phyloP scores from a whole-genome alignment of 345 rosid species.

The Linum tenue region DNA sequence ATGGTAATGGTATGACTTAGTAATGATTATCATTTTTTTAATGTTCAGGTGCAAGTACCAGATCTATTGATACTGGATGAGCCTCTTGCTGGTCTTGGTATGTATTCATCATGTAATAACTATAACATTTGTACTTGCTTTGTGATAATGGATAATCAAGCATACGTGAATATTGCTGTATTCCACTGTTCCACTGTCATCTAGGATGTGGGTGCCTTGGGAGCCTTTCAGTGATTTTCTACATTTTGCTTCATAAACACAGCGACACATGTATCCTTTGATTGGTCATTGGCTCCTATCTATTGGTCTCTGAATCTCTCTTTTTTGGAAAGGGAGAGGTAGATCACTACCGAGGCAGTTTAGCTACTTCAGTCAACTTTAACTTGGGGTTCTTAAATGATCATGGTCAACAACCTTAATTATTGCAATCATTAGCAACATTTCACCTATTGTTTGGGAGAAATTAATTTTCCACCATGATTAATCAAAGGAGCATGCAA shows the following conservation, averaged over 20 bases:
- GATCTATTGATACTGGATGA: constrained; percentile 80
- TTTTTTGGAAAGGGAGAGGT: not conserved
- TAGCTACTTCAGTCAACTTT: not conserved
- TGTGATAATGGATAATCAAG: constrained; percentile 3
- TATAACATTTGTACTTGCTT: too few species aligned
- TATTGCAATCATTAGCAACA: not conserved
- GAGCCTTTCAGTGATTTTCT: not conserved
- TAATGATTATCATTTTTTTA: constrained; percentile 6
- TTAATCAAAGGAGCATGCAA: not conserved
- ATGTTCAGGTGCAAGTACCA: constrained; percentile 68
- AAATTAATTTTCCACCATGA: not conserved
- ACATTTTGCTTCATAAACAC: not conserved
- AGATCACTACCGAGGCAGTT: not conserved
- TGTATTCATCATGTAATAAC: not conserved
- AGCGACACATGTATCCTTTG: not conserved
- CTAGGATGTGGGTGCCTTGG: not conserved
- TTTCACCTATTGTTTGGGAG: not conserved
- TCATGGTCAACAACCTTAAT: not conserved
- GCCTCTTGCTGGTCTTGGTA: constrained; percentile 98
- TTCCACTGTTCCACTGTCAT: not conserved
- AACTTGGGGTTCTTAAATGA: not conserved
- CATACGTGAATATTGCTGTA: not conserved
- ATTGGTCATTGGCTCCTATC: not conserved
- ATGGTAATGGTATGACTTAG: not conserved
- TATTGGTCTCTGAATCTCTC: too few species aligned